Conservation (phyloP, 2,329 filamentous ascomycete species). For the Colletotrichum horii region DNA sequence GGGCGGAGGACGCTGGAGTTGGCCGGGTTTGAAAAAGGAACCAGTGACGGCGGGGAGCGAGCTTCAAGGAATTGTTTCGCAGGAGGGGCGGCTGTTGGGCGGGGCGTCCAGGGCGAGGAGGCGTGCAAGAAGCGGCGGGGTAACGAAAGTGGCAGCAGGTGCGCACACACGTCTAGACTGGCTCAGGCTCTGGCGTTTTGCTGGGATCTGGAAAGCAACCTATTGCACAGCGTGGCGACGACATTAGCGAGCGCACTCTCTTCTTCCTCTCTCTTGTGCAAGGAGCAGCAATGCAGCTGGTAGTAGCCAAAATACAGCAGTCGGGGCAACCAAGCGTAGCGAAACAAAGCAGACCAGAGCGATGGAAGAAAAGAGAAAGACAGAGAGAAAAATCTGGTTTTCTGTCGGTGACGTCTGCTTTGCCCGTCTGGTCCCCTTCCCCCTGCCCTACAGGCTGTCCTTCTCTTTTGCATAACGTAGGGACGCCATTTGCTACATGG, state of each 20-base stretch:
- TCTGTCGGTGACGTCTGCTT: neutral
- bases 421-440: neutral
- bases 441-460: neutral
- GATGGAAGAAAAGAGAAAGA: neutral
- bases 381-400: neutral
- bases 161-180: slow-evolving; percentile 2
- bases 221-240: slow-evolving; percentile 5
- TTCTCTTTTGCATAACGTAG: neutral
- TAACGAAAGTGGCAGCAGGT: slow-evolving; percentile 9
- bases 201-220: slow-evolving; percentile 12
- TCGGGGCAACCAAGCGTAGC: neutral
- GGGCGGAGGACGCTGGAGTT: neutral
- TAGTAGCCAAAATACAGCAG: neutral
- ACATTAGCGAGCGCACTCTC: slow-evolving; percentile 9
- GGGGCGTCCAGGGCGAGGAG: slow-evolving; percentile 8
- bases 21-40: slow-evolving; percentile 15
- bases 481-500: neutral
- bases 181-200: slow-evolving; percentile 3
- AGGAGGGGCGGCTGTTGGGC: slow-evolving; percentile 12
- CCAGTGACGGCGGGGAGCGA: slow-evolving; percentile 11
- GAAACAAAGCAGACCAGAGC: neutral
- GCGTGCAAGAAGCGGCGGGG: slow-evolving; percentile 9
- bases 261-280: neutral
- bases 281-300: neutral
- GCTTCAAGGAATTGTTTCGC: slow-evolving; percentile 22